Evolutionary conservation across 768 basidiomycete species (phyloP), one percentile per base, ranked within the genome.

Genomic region (Tremella fuciformis): DNA sequence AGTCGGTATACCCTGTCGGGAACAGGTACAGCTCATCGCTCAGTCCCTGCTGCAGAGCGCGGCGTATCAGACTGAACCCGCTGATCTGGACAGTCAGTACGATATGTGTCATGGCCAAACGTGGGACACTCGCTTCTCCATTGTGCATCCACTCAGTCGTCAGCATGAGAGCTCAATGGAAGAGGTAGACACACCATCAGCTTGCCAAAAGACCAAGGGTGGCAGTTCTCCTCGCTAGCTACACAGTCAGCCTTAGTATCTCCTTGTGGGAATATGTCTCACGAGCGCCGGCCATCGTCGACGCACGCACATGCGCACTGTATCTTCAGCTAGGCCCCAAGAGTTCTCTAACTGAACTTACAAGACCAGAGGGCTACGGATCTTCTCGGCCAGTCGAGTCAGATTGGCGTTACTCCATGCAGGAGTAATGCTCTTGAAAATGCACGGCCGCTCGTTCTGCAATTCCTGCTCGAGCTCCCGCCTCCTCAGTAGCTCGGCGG

Each of bases 351-450:
- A 22, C 19, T 46, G 44, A 56, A 80, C 86, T 71, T 74, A 89
- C 89, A 98, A 99, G 54, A 98, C 91, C 39, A 99, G 81, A 1
- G 91, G 90, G 1, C 89, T 92, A 75, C 92, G 89, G 78, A 94
- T 93, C 80, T 98, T 98, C 78, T 97, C 93, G 0, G 96, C 94
- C 26, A 99, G 78, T 15, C 96, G 84, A n/a, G 83, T 84, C 44
- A 99, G 82, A 74, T 99, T 98, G 22, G 86, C 84, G 71, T 97
- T 96, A 71, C 92, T 93, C 94, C 96, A 98, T 69, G 91, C 92
- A 3, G 93, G 93, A 11, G 92, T 91, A 18, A 94, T 86, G 24
- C 90, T 91, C 40, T 92, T 94, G 78, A 97, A 98, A 61, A 98
- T 88, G 77, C 94, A 96, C 13, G 94, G 93, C 21, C 74, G 41